Conservation (phyloP, 495 filamentous ascomycete genomes). For the Xylaria scruposa region DNA sequence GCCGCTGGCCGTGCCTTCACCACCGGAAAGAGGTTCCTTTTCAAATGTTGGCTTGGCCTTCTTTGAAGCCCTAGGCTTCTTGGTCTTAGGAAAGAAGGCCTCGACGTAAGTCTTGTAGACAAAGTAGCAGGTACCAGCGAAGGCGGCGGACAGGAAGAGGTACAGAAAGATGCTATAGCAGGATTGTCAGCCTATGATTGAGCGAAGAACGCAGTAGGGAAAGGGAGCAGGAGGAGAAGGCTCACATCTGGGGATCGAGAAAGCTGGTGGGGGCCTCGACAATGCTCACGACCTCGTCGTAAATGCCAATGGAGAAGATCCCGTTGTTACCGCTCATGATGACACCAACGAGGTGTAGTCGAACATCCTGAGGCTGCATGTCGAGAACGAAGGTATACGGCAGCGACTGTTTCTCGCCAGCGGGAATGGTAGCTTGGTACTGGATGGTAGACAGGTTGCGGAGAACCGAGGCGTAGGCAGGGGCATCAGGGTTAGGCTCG, state of each 20-base stretch:
- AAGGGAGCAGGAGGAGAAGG: slow-evolving; percentile 28
- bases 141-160: slow-evolving; percentile 81
- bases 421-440: slow-evolving; percentile 77
- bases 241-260: slow-evolving; percentile 96
- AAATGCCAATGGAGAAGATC: slow-evolving; percentile 78
- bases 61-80: slow-evolving; percentile 65
- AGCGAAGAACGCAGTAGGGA: slow-evolving; percentile 4
- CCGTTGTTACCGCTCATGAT: slow-evolving; percentile 69
- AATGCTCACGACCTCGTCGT: slow-evolving; percentile 86
- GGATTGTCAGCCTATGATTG: slow-evolving; percentile 36
- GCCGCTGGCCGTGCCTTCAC: slow-evolving; percentile 69
- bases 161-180: slow-evolving; percentile 88
- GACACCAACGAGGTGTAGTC: slow-evolving; percentile 74
- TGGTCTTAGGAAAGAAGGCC: slow-evolving; percentile 93
- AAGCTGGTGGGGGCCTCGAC: slow-evolving; percentile 92
- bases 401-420: slow-evolving; percentile 76
- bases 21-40: slow-evolving; percentile 69
- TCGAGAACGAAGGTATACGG: slow-evolving; percentile 88
- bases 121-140: slow-evolving; percentile 85
- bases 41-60: slow-evolving; percentile 65
- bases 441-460: slow-evolving; percentile 83
- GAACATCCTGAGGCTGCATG: slow-evolving; percentile 90
- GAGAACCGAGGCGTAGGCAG: slow-evolving; percentile 62
- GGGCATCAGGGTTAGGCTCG: slow-evolving; percentile 55
- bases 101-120: slow-evolving; percentile 98